These are phyloP conservation scores for Odontarrhena argentea DNA, from an alignment of 345 rosid species.

Conservation along the genomic window DNA sequence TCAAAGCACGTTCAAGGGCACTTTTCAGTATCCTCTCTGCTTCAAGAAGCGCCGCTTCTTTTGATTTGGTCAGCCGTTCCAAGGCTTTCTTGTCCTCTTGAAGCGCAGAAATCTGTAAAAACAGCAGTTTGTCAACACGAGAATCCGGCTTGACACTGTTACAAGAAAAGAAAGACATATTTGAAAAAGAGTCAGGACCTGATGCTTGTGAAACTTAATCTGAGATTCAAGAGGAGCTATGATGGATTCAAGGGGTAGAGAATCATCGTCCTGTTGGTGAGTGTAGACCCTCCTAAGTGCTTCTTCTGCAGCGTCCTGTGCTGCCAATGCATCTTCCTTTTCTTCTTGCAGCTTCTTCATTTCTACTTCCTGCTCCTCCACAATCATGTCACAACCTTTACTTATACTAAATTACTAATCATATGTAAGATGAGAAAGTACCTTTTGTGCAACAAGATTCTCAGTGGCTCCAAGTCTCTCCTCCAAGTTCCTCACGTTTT, in stretches of 20 bases:
- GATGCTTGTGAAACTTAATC: constrained; percentile 69
- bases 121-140: constrained; percentile 15
- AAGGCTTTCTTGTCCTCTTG: constrained; percentile 89
- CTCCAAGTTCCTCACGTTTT: constrained; percentile 53
- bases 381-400: constrained; percentile 12
- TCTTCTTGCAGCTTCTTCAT: constrained; percentile 62
- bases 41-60: constrained; percentile 82
- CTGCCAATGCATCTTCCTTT: constrained; percentile 83
- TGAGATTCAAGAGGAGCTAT: constrained; percentile 89
- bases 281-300: constrained; percentile 75
- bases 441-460: constrained; percentile 67
- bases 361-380: constrained; percentile 65
- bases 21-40: constrained; percentile 83
- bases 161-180: neutral
- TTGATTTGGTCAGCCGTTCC: constrained; percentile 85
- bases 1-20: constrained; percentile 89
- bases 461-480: constrained; percentile 56
- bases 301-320: constrained; percentile 90
- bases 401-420: constrained; percentile 3
- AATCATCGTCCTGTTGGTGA: constrained; percentile 67
- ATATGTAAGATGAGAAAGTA: constrained; percentile 27
- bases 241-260: constrained; percentile 61
- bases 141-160: neutral
- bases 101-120: constrained; percentile 57
- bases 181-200: constrained; percentile 47